These are phyloP conservation scores for Bacterosira constricta DNA, from an alignment of 108 stramenopile species.

Conservation along the genomic window DNA sequence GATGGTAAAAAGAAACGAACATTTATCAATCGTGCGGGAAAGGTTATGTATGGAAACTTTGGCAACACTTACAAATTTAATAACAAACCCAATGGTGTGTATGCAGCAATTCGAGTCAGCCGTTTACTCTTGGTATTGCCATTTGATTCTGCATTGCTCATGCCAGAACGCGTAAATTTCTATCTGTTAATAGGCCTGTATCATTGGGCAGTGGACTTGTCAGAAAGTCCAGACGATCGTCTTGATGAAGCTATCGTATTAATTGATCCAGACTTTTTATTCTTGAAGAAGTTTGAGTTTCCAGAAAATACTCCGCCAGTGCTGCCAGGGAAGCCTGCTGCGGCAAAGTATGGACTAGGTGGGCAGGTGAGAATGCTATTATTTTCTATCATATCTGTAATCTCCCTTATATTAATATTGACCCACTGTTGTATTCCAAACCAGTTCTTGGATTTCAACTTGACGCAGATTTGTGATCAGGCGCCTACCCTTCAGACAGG, in stretches of 20 bases:
- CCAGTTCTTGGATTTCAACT: constrained; percentile 59
- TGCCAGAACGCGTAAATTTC: too few relatives aligned
- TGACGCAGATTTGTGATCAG: constrained; percentile 46
- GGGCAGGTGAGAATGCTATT: constrained; percentile 32
- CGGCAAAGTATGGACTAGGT: constrained; percentile 55
- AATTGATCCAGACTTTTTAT: constrained; percentile 65
- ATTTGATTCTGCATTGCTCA: neutral
- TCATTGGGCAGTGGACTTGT: constrained; percentile 43
- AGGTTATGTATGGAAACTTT: constrained; percentile 29
- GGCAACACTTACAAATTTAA: constrained; percentile 61
- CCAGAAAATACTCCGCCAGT: constrained; percentile 17
- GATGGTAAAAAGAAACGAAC: constrained; percentile 45
- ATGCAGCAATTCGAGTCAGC: too few relatives aligned
- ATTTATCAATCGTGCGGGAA: constrained; percentile 41
- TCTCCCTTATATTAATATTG: neutral
- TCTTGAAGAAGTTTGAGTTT: constrained; percentile 52
- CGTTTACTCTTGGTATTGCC: too few relatives aligned
- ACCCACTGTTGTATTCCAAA: neutral
- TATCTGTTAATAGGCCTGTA: neutral
- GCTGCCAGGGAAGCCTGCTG: constrained; percentile 45
- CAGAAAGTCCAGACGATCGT: constrained; percentile 28
- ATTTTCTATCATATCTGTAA: neutral
- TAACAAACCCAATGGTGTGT: constrained; percentile 56
- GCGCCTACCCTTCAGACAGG: constrained; percentile 3
- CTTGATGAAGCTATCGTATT: constrained; percentile 49